Percentiles rank a stretch among this genome's conserved stretches.
These are phyloP conservation scores for Lecanicillium sp. DNA, from an alignment of 2,329 filamentous ascomycete genomes.

Conservation along the genomic window DNA sequence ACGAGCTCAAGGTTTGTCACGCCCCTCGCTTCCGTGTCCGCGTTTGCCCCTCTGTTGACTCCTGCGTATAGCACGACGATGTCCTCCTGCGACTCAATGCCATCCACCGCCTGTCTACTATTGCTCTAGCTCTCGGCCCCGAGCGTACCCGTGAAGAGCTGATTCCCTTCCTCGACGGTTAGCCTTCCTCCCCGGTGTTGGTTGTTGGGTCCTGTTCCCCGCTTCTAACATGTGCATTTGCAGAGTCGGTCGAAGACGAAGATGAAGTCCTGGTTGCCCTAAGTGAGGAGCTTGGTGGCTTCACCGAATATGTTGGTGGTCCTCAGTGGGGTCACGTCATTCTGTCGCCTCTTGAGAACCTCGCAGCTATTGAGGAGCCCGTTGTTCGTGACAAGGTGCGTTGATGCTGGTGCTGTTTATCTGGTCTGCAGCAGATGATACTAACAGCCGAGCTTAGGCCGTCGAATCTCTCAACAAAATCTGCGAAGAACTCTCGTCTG, in stretches of 20 bases:
- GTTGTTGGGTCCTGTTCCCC: conserved; percentile 11
- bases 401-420: no score
- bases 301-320: conserved; percentile 96
- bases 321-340: conserved; percentile 92
- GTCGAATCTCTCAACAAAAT: conserved; percentile 99
- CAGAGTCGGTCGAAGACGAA: conserved; percentile 98
- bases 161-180: conserved; percentile 98
- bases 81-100: conserved; percentile 96
- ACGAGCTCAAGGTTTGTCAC: conserved; percentile 84
- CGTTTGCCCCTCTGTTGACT: conserved; percentile 18
- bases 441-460: conserved; percentile 50
- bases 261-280: conserved; percentile 96
- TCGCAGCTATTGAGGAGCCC: conserved; percentile 96
- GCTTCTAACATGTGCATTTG: conserved; percentile 14
- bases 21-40: conserved; percentile 13
- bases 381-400: conserved; percentile 93
- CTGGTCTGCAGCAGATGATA: no score
- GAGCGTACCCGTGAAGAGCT: conserved; percentile 97
- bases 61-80: conserved; percentile 74
- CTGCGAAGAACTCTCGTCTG: conserved; percentile 79
- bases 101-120: conserved; percentile 95
- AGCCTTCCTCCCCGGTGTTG: conserved; percentile 29
- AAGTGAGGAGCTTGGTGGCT: conserved; percentile 92
- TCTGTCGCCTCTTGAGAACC: conserved; percentile 91
- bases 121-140: conserved; percentile 88